These are phyloP conservation scores for Rubroboletus pulcherrimus DNA, from an alignment of 768 basidiomycete species.

Conservation along the genomic window DNA sequence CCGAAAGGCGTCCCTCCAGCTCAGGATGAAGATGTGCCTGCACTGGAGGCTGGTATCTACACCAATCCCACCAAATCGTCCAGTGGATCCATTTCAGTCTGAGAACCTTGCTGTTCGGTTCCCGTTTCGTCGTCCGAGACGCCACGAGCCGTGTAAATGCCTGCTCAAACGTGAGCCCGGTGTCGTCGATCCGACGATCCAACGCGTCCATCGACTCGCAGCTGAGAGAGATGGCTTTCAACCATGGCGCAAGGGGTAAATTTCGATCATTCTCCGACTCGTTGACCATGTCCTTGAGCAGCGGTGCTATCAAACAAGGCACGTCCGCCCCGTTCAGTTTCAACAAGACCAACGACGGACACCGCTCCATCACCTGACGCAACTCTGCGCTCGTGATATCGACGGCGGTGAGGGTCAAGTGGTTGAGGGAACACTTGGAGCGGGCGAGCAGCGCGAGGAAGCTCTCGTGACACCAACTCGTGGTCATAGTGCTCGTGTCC, in stretches of 20 bases:
- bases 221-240: conserved; percentile 30
- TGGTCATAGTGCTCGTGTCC: conserved; percentile 29
- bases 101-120: conserved; percentile 24
- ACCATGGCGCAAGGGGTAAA: conserved; percentile 26
- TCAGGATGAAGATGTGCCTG: conserved; percentile 21
- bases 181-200: conserved; percentile 18
- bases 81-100: conserved; percentile 30
- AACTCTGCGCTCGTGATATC: conserved; percentile 20
- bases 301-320: conserved; percentile 18
- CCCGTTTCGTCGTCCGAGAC: conserved; percentile 26
- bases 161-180: conserved; percentile 28
- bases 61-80: conserved; percentile 32
- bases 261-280: conserved; percentile 14
- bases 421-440: conserved; percentile 29
- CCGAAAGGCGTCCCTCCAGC: conserved; percentile 22
- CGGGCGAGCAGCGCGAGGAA: conserved; percentile 25
- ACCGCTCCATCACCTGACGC: conserved; percentile 25
- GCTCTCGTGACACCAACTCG: conserved; percentile 29
- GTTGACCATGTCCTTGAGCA: conserved; percentile 25
- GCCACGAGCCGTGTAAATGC: conserved; percentile 21
- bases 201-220: conserved; percentile 27
- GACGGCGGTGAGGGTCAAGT: conserved; percentile 29
- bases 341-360: conserved; percentile 28
- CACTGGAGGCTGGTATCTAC: conserved; percentile 16
- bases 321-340: conserved; percentile 28